Evolutionary conservation across 176 grass and related monocot species (phyloP), one percentile per base, ranked within the genome.

Genomic region (Aegilops bicornis): DNA sequence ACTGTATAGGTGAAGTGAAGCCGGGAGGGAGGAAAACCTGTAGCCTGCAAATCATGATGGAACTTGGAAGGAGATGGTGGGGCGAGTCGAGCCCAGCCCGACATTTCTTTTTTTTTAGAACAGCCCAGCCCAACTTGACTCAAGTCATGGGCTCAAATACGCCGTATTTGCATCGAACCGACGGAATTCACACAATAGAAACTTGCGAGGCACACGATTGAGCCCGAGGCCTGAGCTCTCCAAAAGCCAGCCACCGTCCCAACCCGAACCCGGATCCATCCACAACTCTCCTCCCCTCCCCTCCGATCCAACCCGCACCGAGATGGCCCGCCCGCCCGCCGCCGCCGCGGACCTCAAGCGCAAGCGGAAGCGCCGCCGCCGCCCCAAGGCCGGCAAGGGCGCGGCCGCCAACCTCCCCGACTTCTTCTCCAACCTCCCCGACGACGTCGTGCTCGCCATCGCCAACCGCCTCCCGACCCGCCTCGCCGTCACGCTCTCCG

Each of bases 371-470:
- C 72, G 71, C 45, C 30, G 32, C 16, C 43, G 73, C 73, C 73
- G 40, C 45, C 43, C 40, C 25, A 9, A 20, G 56, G 25, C 24
- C 12, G 40, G 40, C 69, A 73, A 73, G 69, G n/a, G 37, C 73
- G 73, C 13, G 24, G 25, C 73, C 73, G 4, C 40, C 43, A 25
- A 52, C 43, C 1, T 9, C 15, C 73, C 32, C 25, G 91, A 92
- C 63, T 56, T 6, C 36, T 75, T 92, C 33, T 84, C 84, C 69
- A 23, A 9, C 82, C 76, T 93, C 66, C 64, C 40, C 13, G 81
- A 85, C 40, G 80, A 90, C 47, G 39, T 87, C 36, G 69, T 92
- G 58, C 84, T 83, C 76, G 13, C 13, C 75, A 87, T 92, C 84
- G 7, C 83, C 88, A 42, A 15, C 80, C 81, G 78, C 31, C 79